phyloP scores from a whole-genome alignment of 1,139 yeast species.

The Saccharomycopsis crataegensis region DNA sequence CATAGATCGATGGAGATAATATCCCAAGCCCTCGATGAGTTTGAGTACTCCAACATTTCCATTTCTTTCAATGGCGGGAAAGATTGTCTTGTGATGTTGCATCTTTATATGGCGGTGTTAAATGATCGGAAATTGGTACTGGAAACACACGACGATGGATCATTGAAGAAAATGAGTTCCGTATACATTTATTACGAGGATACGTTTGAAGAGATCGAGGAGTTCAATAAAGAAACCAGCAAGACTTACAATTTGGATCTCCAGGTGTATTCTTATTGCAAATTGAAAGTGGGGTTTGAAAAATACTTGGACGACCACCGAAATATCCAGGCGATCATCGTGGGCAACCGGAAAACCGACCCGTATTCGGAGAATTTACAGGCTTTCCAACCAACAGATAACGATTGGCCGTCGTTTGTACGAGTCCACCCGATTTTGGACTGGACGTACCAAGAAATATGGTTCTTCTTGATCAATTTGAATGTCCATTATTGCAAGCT shows the following conservation, averaged over 20 bases:
- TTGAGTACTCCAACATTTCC: slow-evolving; percentile 48
- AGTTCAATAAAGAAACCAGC: slow-evolving; percentile 40
- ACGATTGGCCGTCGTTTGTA: slow-evolving; percentile 79
- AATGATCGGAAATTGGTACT: slow-evolving; percentile 29
- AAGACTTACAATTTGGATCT: slow-evolving; percentile 39
- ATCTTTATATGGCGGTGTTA: slow-evolving; percentile 55
- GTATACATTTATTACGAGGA: slow-evolving; percentile 65
- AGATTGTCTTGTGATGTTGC: slow-evolving; percentile 79
- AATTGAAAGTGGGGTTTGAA: slow-evolving; percentile 59
- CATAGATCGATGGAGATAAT: slow-evolving; percentile 24
- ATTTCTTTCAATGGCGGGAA: slow-evolving; percentile 87
- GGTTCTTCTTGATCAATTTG: slow-evolving; percentile 54
- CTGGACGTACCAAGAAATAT: slow-evolving; percentile 72
- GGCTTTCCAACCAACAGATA: slow-evolving; percentile 63
- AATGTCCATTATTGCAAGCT: slow-evolving; percentile 55
- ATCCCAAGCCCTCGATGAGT: slow-evolving; percentile 16
- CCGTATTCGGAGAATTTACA: slow-evolving; percentile 58
- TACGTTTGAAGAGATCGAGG: slow-evolving; percentile 57
- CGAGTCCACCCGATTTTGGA: slow-evolving; percentile 77
- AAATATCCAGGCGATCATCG: slow-evolving; percentile 54
- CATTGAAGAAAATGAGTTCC: slow-evolving; percentile 38
- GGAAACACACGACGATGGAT: slow-evolving; percentile 14
- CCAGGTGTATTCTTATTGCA: slow-evolving; percentile 34
- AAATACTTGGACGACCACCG: slow-evolving; percentile 44
- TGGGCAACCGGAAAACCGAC: slow-evolving; percentile 76